Evolutionary conservation across 257 asterid species (phyloP).

Genomic region (Solanum virginianum): DNA sequence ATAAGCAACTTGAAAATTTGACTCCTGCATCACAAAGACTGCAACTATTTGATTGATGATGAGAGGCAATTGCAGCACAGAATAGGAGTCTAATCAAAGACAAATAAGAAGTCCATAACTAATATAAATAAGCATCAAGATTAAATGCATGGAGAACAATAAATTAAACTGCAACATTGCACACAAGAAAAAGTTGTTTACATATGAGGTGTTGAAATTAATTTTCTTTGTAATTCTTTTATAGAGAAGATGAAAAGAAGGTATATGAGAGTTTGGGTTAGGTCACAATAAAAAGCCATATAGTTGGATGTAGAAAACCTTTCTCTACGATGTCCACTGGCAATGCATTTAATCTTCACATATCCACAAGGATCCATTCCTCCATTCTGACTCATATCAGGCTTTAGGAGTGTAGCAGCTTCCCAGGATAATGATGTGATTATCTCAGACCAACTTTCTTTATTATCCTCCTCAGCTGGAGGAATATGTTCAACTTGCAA

Average conservation of each 20-base stretch:
- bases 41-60: neutral
- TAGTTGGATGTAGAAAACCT: constrained; percentile 32
- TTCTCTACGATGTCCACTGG: constrained; percentile 80
- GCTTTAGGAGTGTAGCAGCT: constrained; percentile 85
- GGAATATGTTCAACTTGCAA: constrained; percentile 84
- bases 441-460: constrained; percentile 87
- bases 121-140: neutral
- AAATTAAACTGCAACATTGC: neutral
- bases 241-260: neutral
- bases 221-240: neutral
- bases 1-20: neutral
- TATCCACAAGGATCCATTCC: constrained; percentile 97
- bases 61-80: neutral
- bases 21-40: neutral
- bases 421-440: constrained; percentile 87
- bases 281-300: neutral
- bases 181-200: neutral
- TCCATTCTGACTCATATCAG: constrained; percentile 83
- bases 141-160: neutral
- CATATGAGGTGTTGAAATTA: neutral
- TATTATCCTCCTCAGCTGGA: constrained; percentile 51
- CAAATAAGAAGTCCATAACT: neutral
- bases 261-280: neutral
- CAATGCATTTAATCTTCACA: constrained; percentile 91
- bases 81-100: neutral